Percentiles rank a stretch among this genome's conserved stretches.
These are phyloP conservation scores for Aspergillus tamarii DNA, from an alignment of 2,329 filamentous ascomycete genomes.

Conservation along the genomic window DNA sequence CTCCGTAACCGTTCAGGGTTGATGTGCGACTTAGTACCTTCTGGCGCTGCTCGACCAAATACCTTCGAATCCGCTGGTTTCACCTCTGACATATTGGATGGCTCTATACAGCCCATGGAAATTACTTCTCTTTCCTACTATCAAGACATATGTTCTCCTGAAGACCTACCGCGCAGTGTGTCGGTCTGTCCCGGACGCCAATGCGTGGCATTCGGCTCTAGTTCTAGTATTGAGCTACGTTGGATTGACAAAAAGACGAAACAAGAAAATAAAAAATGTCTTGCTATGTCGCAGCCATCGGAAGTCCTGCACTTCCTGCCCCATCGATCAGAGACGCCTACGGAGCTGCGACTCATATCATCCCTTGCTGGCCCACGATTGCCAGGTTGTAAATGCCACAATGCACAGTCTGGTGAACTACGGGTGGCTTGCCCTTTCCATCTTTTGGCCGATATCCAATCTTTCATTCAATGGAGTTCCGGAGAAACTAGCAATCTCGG, in stretches of 20 bases:
- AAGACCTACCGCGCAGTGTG: slow-evolving; percentile 67
- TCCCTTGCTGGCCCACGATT: slow-evolving; percentile 54
- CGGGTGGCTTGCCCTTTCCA: too few species aligned
- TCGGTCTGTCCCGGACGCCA: slow-evolving; percentile 67
- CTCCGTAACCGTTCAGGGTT: slow-evolving; percentile 64
- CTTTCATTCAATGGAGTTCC: slow-evolving; percentile 29
- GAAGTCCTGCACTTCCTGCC: slow-evolving; percentile 61
- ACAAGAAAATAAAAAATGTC: slow-evolving; percentile 40
- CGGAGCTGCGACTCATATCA: slow-evolving; percentile 65
- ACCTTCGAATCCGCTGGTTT: not conserved
- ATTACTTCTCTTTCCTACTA: slow-evolving; percentile 46
- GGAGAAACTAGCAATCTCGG: slow-evolving; percentile 30
- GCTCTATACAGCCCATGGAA: slow-evolving; percentile 30
- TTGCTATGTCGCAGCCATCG: slow-evolving; percentile 46
- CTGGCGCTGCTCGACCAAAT: not conserved
- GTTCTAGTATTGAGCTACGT: slow-evolving; percentile 65
- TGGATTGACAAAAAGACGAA: slow-evolving; percentile 57
- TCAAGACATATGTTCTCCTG: slow-evolving; percentile 60
- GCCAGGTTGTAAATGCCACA: slow-evolving; percentile 35
- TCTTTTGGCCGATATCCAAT: slow-evolving; percentile 23
- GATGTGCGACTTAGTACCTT: slow-evolving; percentile 56
- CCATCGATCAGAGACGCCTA: slow-evolving; percentile 53
- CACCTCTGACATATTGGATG: not conserved
- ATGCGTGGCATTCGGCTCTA: slow-evolving; percentile 68
- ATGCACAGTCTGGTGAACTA: slow-evolving; percentile 23